These are phyloP conservation scores for Lizonia empirigonia DNA, from an alignment of 2,329 filamentous ascomycete species.

Conservation along the genomic window DNA sequence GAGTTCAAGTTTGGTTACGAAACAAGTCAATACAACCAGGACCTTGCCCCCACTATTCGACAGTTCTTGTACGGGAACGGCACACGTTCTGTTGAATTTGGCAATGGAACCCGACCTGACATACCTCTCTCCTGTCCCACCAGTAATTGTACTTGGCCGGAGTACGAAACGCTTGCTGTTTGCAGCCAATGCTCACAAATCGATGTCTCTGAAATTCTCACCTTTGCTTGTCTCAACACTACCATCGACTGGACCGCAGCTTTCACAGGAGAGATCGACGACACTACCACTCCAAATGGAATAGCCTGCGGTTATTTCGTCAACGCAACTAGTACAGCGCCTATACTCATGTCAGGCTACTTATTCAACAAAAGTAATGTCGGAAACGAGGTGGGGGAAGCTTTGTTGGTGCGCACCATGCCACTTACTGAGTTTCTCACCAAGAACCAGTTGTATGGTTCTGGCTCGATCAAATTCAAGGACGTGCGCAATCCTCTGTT, in stretches of 20 bases:
- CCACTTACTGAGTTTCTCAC: slow-evolving; percentile 11
- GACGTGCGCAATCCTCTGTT: slow-evolving; percentile 23
- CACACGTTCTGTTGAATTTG: slow-evolving; percentile 23
- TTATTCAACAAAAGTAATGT: background rate
- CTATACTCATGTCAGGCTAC: slow-evolving; percentile 31
- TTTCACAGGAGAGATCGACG: background rate
- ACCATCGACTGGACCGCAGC: slow-evolving; percentile 26
- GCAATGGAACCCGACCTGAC: slow-evolving; percentile 33
- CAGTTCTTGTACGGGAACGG: slow-evolving; percentile 27
- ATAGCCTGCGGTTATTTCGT: slow-evolving; percentile 38
- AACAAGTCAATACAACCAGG: background rate
- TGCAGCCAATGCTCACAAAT: slow-evolving; percentile 30
- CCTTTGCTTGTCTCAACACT: slow-evolving; percentile 12
- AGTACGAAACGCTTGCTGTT: slow-evolving; percentile 31
- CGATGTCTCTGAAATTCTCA: slow-evolving; percentile 16
- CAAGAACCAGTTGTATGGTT: slow-evolving; percentile 5
- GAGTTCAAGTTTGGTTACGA: background rate
- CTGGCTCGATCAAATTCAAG: slow-evolving; percentile 29
- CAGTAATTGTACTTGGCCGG: slow-evolving; percentile 39
- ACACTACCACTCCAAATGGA: slow-evolving; percentile 19
- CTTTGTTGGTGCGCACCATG: slow-evolving; percentile 17
- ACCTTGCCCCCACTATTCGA: background rate
- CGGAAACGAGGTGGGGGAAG: slow-evolving; percentile 4
- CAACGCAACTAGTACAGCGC: slow-evolving; percentile 17
- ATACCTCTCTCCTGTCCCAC: slow-evolving; percentile 37